Evolutionary conservation across 441 rosid species (phyloP).

Genomic region (Lepidium campestre): DNA sequence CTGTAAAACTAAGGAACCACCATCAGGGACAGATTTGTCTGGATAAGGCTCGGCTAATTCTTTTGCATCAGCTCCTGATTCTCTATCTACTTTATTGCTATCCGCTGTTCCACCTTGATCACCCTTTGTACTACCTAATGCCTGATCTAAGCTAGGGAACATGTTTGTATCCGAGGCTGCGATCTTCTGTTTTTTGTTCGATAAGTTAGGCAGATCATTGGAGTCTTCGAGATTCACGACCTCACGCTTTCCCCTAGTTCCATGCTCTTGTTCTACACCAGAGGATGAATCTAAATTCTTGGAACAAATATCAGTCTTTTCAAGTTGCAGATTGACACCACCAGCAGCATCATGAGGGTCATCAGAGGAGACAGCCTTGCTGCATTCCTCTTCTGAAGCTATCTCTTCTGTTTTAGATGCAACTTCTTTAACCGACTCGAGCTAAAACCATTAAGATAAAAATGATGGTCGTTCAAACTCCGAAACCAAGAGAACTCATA

Average conservation of each 20-base stretch:
- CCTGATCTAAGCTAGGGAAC: constrained; percentile 5
- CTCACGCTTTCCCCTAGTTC: constrained; percentile 27
- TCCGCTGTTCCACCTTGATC: constrained; percentile 31
- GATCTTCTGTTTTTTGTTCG: constrained; percentile 53
- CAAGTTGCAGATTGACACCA: constrained; percentile 20
- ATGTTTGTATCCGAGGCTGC: constrained; percentile 27
- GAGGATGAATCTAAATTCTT: constrained; percentile 19
- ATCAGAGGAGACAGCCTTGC: constrained; percentile 15
- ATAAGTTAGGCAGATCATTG: constrained; percentile 12
- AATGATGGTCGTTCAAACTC: constrained; percentile 8
- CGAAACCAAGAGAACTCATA: neutral
- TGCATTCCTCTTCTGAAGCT: constrained; percentile 21
- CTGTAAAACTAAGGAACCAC: constrained; percentile 13
- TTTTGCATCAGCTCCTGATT: constrained; percentile 24
- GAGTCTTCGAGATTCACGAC: constrained; percentile 7
- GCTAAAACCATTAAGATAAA: constrained; percentile 13
- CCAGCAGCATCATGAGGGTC: constrained; percentile 4
- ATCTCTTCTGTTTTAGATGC: constrained; percentile 7
- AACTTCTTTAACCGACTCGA: constrained; percentile 20
- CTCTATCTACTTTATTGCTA: constrained; percentile 32
- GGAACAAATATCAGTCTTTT: constrained; percentile 10
- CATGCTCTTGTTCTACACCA: constrained; percentile 15
- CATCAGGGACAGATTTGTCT: constrained; percentile 24
- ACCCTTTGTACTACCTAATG: constrained; percentile 27
- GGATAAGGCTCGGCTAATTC: constrained; percentile 22